A percentile compares a stretch with the other conserved stretches of the same genome.
phyloP scores from a whole-genome alignment of 352 stramenopile genomes.

The Aphanomyces euteiches region DNA sequence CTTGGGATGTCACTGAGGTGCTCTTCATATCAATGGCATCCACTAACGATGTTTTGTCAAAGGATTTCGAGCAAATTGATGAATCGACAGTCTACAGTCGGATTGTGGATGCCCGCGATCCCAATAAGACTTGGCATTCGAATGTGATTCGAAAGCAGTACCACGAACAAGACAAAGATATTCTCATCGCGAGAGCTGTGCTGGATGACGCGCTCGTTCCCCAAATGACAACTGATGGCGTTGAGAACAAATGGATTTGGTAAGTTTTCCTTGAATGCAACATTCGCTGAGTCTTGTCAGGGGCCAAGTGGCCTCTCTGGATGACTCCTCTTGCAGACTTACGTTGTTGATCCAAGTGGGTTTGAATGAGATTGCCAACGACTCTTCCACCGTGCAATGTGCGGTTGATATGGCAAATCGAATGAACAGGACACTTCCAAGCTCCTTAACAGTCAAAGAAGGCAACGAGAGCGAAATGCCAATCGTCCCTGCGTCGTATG shows the following conservation, averaged over 20 bases:
- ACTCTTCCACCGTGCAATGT: too few species aligned
- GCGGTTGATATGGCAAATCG: too few species aligned
- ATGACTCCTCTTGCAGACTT: too few species aligned
- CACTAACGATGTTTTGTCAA: neutral
- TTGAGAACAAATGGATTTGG: slow-evolving; percentile 4
- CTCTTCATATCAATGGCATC: too few species aligned
- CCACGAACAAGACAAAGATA: neutral
- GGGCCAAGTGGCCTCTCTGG: too few species aligned
- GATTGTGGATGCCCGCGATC: too few species aligned
- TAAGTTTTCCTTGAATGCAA: neutral
- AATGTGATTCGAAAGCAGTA: slow-evolving; percentile 14
- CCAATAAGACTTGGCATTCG: neutral
- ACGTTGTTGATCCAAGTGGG: too few species aligned
- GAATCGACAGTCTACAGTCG: neutral
- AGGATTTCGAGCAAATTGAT: slow-evolving; percentile 9
- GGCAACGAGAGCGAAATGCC: too few species aligned
- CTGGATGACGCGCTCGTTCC: slow-evolving; percentile 7
- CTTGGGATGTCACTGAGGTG: neutral
- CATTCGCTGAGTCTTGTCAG: too few species aligned
- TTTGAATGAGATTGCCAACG: too few species aligned
- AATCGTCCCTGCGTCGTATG: neutral
- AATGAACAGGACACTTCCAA: too few species aligned
- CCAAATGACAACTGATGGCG: neutral
- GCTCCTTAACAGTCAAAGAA: too few species aligned
- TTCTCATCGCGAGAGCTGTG: neutral